A percentile compares a stretch with the other conserved stretches of the same genome.
Evolutionary conservation across 2,329 filamentous ascomycete genomes (phyloP).

Genomic region (Pseudogymnoascus sp.): DNA sequence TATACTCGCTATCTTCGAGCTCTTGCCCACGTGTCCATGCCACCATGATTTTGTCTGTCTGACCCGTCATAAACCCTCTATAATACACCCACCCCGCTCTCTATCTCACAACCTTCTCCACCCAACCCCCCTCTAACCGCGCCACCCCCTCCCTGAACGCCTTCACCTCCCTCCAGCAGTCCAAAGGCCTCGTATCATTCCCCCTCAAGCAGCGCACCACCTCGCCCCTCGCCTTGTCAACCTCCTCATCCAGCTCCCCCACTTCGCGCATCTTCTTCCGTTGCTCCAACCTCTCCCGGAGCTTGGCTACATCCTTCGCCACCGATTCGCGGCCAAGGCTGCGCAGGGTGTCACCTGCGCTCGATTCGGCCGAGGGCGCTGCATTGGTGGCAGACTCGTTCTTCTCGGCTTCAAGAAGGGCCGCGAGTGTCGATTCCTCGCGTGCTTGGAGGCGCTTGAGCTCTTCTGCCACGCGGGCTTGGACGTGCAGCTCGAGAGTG

Average conservation of each 20-base stretch:
- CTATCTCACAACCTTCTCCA: slow-evolving; percentile 64
- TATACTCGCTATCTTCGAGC: neutral
- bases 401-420: slow-evolving; percentile 45
- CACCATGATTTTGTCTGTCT: neutral
- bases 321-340: slow-evolving; percentile 41
- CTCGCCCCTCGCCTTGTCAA: slow-evolving; percentile 67
- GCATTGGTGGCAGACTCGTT: slow-evolving; percentile 14
- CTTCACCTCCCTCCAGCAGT: slow-evolving; percentile 93
- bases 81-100: neutral
- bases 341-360: slow-evolving; percentile 27
- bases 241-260: slow-evolving; percentile 61
- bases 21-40: neutral
- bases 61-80: neutral
- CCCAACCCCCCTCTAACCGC: slow-evolving; percentile 78
- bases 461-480: slow-evolving; percentile 77
- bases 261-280: slow-evolving; percentile 60
- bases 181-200: slow-evolving; percentile 79
- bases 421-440: slow-evolving; percentile 61
- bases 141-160: slow-evolving; percentile 84
- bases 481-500: slow-evolving; percentile 78
- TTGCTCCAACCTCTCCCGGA: slow-evolving; percentile 52
- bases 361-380: slow-evolving; percentile 14
- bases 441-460: slow-evolving; percentile 70
- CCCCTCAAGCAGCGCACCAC: slow-evolving; percentile 74
- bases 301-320: slow-evolving; percentile 50